These are phyloP conservation scores for Neurospora sp. DNA, from an alignment of 2,329 filamentous ascomycete genomes.

Conservation along the genomic window DNA sequence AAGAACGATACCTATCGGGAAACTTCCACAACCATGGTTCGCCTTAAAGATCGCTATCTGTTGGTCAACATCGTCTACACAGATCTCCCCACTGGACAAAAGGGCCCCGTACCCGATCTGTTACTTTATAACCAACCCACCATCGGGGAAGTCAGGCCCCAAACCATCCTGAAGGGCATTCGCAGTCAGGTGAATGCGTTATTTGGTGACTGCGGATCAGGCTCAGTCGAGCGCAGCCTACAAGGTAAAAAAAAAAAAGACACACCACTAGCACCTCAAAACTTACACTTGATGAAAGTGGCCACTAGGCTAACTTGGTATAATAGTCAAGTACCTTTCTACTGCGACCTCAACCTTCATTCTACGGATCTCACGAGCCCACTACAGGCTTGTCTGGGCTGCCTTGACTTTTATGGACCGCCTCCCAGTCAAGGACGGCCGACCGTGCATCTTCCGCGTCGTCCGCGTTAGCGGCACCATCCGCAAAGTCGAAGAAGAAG, in stretches of 20 bases:
- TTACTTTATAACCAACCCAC: slow-evolving; percentile 74
- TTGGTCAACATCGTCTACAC: slow-evolving; percentile 92
- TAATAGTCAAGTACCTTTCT: slow-evolving; percentile 81
- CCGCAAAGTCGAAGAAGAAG: slow-evolving; percentile 82
- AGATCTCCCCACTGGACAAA: slow-evolving; percentile 32
- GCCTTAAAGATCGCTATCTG: slow-evolving; percentile 91
- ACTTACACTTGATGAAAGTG: background rate
- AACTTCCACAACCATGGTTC: slow-evolving; percentile 59
- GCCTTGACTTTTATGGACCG: slow-evolving; percentile 71
- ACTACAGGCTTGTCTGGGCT: slow-evolving; percentile 85
- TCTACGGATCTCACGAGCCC: slow-evolving; percentile 68
- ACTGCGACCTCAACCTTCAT: slow-evolving; percentile 92
- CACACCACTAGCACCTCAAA: background rate
- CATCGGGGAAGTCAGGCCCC: slow-evolving; percentile 57
- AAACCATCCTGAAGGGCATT: slow-evolving; percentile 58
- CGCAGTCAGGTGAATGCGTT: slow-evolving; percentile 59
- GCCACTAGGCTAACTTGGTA: slow-evolving; percentile 15
- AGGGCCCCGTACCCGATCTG: slow-evolving; percentile 39
- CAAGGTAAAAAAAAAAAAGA: slow-evolving; percentile 41
- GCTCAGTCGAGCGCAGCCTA: slow-evolving; percentile 59
- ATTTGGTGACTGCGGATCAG: slow-evolving; percentile 84
- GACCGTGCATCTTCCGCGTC: slow-evolving; percentile 71
- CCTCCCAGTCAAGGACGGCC: slow-evolving; percentile 51
- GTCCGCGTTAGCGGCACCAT: slow-evolving; percentile 88
- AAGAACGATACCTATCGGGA: background rate